A percentile compares a stretch with the other conserved stretches of the same genome.
These are phyloP conservation scores for Epichloe amarillans DNA, from an alignment of 2,329 filamentous ascomycete species.

Conservation along the genomic window DNA sequence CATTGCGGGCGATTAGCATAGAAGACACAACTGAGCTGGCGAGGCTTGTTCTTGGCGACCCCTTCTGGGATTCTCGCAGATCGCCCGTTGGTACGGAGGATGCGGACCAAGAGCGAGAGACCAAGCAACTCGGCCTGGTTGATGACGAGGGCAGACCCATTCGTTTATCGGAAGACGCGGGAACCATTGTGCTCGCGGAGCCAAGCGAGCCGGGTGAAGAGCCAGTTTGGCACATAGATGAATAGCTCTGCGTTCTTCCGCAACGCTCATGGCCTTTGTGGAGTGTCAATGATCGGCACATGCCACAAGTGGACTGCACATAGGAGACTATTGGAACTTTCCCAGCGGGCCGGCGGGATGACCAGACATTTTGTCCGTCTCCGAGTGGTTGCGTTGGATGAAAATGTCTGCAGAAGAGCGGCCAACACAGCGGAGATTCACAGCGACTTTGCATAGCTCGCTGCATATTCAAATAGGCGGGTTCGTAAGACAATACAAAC, in stretches of 20 bases:
- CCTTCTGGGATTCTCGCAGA: slow-evolving; percentile 22
- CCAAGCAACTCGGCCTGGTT: slow-evolving; percentile 4
- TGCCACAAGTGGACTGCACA: too few relatives aligned
- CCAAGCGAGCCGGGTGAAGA: slow-evolving; percentile 1
- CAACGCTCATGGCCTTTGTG: too few relatives aligned
- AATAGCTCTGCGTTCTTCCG: background rate
- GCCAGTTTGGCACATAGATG: slow-evolving; percentile 1
- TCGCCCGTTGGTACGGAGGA: background rate
- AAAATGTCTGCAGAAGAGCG: too few relatives aligned
- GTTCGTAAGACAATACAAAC: background rate
- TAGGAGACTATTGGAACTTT: too few relatives aligned
- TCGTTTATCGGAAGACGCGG: background rate
- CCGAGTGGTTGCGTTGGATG: too few relatives aligned
- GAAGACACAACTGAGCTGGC: slow-evolving; percentile 23
- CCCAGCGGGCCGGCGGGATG: too few relatives aligned
- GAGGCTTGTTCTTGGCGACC: slow-evolving; percentile 30
- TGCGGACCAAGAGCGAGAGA: background rate
- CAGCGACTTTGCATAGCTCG: background rate
- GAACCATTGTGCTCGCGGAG: slow-evolving; percentile 1
- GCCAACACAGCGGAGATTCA: background rate
- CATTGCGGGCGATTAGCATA: slow-evolving; percentile 23
- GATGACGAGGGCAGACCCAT: slow-evolving; percentile 5
- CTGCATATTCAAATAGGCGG: too few relatives aligned
- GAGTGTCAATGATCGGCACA: too few relatives aligned
- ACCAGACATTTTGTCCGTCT: too few relatives aligned